Conservation (phyloP, 371 early-diverging fungal genomes). For the Syncephalis fuscata region DNA sequence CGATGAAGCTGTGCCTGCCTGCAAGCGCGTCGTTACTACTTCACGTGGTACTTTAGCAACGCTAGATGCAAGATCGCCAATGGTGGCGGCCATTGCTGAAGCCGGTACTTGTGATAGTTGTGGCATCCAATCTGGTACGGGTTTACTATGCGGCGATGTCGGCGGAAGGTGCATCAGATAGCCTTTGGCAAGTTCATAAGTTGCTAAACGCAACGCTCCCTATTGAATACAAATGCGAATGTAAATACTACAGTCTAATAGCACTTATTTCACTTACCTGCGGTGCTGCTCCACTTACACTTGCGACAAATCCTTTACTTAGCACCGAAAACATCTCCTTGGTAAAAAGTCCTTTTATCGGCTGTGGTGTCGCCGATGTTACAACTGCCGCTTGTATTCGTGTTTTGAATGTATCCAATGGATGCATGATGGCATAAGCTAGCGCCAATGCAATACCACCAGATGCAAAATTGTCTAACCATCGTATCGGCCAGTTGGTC, state of each 20-base stretch:
- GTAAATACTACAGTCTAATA: not conserved
- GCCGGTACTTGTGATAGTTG: constrained; percentile 28
- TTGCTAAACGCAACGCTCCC: constrained; percentile 58
- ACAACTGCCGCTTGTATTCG: constrained; percentile 35
- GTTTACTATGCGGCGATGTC: constrained; percentile 10
- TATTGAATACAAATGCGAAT: constrained; percentile 5
- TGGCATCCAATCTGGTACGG: constrained; percentile 17
- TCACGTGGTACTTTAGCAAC: constrained; percentile 74
- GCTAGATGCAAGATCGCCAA: constrained; percentile 58
- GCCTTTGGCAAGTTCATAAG: constrained; percentile 58
- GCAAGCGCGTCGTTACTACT: constrained; percentile 62
- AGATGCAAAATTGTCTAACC: constrained; percentile 40
- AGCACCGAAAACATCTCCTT: constrained; percentile 30
- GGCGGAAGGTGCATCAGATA: constrained; percentile 24
- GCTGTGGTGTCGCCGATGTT: constrained; percentile 19
- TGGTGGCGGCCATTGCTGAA: constrained; percentile 52
- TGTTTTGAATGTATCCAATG: constrained; percentile 52
- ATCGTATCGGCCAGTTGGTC: no score
- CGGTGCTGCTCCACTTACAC: constrained; percentile 50
- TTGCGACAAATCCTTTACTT: constrained; percentile 46
- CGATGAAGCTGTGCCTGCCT: constrained; percentile 20
- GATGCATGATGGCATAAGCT: constrained; percentile 53
- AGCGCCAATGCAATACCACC: constrained; percentile 48
- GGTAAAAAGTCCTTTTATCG: constrained; percentile 18
- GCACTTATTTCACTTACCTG: constrained; percentile 19